Conservation (phyloP, 345 rosid genomes). For the Eucalyptus dawsonii region DNA sequence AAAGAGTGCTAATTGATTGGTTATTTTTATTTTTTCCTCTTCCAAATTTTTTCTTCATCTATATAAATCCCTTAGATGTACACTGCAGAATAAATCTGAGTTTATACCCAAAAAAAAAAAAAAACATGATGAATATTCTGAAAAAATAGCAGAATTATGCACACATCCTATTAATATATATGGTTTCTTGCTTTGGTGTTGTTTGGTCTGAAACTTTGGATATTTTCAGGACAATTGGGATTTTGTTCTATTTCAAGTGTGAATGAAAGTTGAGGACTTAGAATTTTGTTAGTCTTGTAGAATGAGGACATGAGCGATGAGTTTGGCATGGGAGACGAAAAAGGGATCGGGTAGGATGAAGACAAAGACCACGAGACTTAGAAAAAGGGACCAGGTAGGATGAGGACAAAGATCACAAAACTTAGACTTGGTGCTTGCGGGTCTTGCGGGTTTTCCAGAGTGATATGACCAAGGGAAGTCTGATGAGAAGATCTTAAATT, state of each 20-base stretch:
- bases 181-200: background rate
- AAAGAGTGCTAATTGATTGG: background rate
- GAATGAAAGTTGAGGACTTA: background rate
- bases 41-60: background rate
- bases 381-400: background rate
- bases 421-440: background rate
- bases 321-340: no score
- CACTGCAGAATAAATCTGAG: background rate
- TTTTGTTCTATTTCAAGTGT: background rate
- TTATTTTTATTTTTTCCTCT: no score
- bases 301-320: no score
- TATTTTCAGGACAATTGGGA: background rate
- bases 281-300: background rate
- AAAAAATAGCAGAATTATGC: background rate
- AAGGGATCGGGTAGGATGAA: rapidly evolving
- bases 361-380: background rate
- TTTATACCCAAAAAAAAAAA: background rate
- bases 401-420: background rate
- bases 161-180: background rate
- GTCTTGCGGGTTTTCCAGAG: background rate
- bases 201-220: background rate
- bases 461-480: background rate
- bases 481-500: background rate
- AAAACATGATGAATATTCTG: background rate
- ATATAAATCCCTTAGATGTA: background rate